Evolutionary conservation across 192 early-diverging fungal species (phyloP), one percentile per base, ranked within the genome.

Genomic region (Jimgerdemannia flammicorona): DNA sequence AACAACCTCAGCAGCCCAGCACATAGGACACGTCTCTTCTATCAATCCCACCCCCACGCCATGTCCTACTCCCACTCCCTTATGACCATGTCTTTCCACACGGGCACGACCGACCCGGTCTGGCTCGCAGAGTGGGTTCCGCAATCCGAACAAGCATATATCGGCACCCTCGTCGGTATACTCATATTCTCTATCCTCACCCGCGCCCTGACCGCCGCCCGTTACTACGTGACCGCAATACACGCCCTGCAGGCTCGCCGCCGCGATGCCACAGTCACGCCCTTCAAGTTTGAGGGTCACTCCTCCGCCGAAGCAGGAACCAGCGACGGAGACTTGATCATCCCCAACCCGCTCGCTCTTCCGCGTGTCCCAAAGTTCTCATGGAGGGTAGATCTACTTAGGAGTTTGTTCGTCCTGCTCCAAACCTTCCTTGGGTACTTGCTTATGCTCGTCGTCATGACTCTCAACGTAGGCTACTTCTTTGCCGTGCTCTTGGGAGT

Each of bases 371-470:
- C 83, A 65, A 71, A 77, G 11, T 87, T 87, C 49, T 67, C 76
- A 20, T 87, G 86, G 86, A 72, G 67, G 14, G 78, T 73, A 8
- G 86, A 87, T n/a, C 66, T 80, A 4, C 43, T 79, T 17, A 75
- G 86, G n/a, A 83, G 82, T n/a, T 43, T 84, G 4, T 29, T 87
- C 3, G 81, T 81, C 3, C 78, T 84, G 3, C 59, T 77, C 2
- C 73, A 80, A 2, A 49, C 81, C 4, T 83, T 79, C 0, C 44
- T 85, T 19, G 82, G 82, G 29, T 85, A 87, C 43, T 71, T 87
- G 72, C 79, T 87, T 59, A 87, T 87, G 86, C 72, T 87, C 63
- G 80, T 83, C 1, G 80, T 87, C 43, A 87, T 87, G 86, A 87
- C 84, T 8, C 81, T 80, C 39, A 87, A 87, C 70, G 83, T 80